Base-by-base conservation (phyloP, 768 basidiomycete genomes). In the Trametopsis cervina region DNA sequence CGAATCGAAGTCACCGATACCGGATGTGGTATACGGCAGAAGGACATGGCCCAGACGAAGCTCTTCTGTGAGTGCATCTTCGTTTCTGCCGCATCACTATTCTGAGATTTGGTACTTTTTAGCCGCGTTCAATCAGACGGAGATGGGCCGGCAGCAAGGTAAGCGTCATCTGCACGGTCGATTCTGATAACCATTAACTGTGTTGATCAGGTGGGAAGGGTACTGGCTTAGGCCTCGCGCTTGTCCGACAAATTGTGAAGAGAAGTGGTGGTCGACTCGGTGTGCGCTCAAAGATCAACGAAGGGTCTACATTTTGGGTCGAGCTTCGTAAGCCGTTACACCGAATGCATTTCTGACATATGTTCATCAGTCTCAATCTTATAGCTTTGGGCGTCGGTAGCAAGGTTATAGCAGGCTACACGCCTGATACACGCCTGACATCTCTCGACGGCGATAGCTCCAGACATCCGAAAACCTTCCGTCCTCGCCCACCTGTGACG, bases 291-390 rank as follows among this genome's bases (percentile, higher is more conserved):
- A 61, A 81, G 61, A 66, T 77, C 1, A 75, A 77, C 6, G 70
- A 77, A 55, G 92, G 92, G 13, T 88, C 83, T 27, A 89, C 84
- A 29, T 94, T 93, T 68, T 93, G 90, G 91, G 84, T 89, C 7
- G 88, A 89, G 62, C 63, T 89, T 27, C 83, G 70, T 75, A 59
- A 53, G 73, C 67, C 4, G 21, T 45, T 51, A 42, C 33, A 12
- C 21, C 25, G 24, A 15, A 39, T n/a, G 5, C 1, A 13, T 17
- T 27, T 15, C 20, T 27, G 5, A 54, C 50, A 37, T 41, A 11
- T 48, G 17, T 50, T 40, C 44, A 26, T 48, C 35, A 47, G 33
- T 38, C 27, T 17, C n/a, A 21, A 50, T 44, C 40, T 41, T 38
- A 40, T 40, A 73, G 74, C 85, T 4, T 66, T 89, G n/a, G 85